Evolutionary conservation across 129 eudicot genomes (phyloP).

Genomic region (Chrysanthemum makinoi): DNA sequence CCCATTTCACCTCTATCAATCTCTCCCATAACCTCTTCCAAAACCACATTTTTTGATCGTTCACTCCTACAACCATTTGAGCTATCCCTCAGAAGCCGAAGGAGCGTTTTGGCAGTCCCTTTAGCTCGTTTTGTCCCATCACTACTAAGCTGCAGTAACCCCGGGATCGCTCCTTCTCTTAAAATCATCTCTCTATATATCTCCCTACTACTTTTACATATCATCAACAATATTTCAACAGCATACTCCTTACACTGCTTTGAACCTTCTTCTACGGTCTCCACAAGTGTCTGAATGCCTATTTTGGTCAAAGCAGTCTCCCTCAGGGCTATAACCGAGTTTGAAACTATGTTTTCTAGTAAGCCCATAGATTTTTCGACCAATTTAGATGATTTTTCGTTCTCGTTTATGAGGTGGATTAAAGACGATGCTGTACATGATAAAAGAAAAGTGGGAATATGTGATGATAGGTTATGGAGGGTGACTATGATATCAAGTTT

Average conservation of each 20-base stretch:
- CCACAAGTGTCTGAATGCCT: conserved; percentile 57
- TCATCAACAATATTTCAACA: conserved; percentile 44
- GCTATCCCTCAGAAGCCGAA: conserved; percentile 59
- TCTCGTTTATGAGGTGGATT: conserved; percentile 35
- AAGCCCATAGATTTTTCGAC: conserved; percentile 59
- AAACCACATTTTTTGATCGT: conserved; percentile 42
- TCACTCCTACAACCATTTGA: conserved; percentile 25
- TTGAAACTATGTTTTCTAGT: conserved; percentile 61
- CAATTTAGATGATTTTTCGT: conserved; percentile 58
- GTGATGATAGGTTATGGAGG: conserved; percentile 64
- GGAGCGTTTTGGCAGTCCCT: conserved; percentile 51
- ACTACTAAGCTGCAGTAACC: conserved; percentile 65
- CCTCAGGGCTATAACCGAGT: conserved; percentile 44
- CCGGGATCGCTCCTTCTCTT: conserved; percentile 75
- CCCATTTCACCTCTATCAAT: conserved; percentile 59
- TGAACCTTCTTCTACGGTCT: conserved; percentile 72
- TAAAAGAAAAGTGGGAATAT: conserved; percentile 37
- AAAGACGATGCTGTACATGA: conserved; percentile 33
- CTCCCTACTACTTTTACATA: conserved; percentile 63
- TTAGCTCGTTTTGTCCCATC: conserved; percentile 61
- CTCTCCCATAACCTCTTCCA: conserved; percentile 69
- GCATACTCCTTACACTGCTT: conserved; percentile 59
- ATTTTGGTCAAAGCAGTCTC: conserved; percentile 29
- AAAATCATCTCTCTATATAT: conserved; percentile 66
- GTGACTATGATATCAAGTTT: conserved; percentile 60